Evolutionary conservation across 1,284 basidiomycete species (phyloP).

Genomic region (Ustilago lituana): DNA sequence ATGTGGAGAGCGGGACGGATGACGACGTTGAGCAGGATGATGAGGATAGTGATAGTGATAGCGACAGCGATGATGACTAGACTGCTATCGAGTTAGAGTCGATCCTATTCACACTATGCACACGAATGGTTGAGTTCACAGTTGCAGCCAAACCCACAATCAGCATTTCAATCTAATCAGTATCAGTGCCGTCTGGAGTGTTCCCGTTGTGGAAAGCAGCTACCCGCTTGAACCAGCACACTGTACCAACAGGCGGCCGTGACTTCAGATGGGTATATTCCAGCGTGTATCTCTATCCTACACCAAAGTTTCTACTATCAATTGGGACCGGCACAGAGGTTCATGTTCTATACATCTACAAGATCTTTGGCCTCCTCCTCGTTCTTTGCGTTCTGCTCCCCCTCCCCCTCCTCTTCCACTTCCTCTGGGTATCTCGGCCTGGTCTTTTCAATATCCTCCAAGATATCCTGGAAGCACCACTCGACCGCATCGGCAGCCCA

Average conservation of each 20-base stretch:
- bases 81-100: too few relatives aligned
- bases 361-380: background rate
- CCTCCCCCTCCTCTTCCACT: constrained; percentile 3
- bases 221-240: too few relatives aligned
- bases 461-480: constrained; percentile 70
- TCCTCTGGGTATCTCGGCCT: constrained; percentile 46
- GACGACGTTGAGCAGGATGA: constrained; percentile 30
- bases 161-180: background rate
- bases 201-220: too few relatives aligned
- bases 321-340: too few relatives aligned
- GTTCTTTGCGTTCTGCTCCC: background rate
- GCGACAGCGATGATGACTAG: constrained; percentile 39
- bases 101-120: too few relatives aligned
- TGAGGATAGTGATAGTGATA: constrained; percentile 18
- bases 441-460: constrained; percentile 57
- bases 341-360: constrained; percentile 3
- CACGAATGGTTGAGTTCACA: too few relatives aligned
- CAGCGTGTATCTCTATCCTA: too few relatives aligned
- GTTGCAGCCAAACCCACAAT: too few relatives aligned
- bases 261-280: background rate
- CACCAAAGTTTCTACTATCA: background rate
- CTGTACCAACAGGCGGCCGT: too few relatives aligned
- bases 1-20: constrained; percentile 68
- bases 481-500: constrained; percentile 75
- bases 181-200: too few relatives aligned